Conservation (phyloP, 2,329 filamentous ascomycete species). For the Fusarium subtropicale region DNA sequence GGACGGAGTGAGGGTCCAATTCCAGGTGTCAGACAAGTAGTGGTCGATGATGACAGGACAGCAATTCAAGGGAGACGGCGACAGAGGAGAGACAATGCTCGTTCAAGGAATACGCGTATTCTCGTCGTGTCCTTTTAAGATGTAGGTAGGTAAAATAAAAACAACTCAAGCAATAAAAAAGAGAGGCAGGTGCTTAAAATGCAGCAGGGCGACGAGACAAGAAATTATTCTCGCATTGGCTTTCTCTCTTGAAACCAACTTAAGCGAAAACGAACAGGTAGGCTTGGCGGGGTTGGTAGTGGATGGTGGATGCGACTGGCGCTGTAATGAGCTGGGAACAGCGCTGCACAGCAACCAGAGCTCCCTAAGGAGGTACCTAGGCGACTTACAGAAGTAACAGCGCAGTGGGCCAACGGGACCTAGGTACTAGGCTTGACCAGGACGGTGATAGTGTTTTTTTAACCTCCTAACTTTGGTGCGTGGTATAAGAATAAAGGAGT, state of each 20-base stretch:
- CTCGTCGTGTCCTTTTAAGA: not conserved
- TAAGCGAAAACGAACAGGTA: conserved; percentile 33
- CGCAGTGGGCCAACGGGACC: conserved; percentile 23
- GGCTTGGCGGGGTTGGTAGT: not conserved
- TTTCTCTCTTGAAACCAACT: conserved; percentile 11
- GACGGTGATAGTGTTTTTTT: conserved; percentile 21
- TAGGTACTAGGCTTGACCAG: not conserved
- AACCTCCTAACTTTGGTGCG: conserved; percentile 20
- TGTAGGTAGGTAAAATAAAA: not conserved
- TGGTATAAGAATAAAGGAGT: conserved; percentile 19
- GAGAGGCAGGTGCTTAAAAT: conserved; percentile 15
- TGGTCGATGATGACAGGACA: conserved; percentile 19
- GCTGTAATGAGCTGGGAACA: conserved; percentile 15
- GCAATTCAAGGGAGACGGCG: conserved; percentile 8
- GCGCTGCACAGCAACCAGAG: conserved; percentile 32
- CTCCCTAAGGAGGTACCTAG: conserved; percentile 3
- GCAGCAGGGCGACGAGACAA: conserved; percentile 21
- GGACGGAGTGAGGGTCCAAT: conserved; percentile 30
- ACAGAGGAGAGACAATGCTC: conserved; percentile 3
- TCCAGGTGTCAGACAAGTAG: conserved; percentile 34
- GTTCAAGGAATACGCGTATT: conserved; percentile 10
- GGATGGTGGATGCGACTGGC: conserved; percentile 15
- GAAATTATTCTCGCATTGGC: conserved; percentile 30
- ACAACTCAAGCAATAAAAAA: not conserved
- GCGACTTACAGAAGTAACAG: conserved; percentile 33